Evolutionary conservation across 495 filamentous ascomycete species (phyloP), one percentile per base, ranked within the genome.

Genomic region (Neurospora sp.): DNA sequence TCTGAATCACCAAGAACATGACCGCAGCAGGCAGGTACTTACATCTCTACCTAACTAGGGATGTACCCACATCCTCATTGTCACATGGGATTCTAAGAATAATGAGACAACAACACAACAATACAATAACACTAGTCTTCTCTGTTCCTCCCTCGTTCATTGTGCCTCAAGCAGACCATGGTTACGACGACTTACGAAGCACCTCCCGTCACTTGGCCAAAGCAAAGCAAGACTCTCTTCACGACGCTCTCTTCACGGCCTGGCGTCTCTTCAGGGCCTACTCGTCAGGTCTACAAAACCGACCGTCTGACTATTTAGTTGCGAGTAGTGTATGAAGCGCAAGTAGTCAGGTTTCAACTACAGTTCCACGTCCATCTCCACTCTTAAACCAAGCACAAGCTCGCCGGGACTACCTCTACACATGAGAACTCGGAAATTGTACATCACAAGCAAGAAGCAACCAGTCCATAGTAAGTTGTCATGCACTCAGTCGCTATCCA

Each of bases 121-220:
- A 76, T 35, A 35, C 54, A 71, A 75, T 38, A 70, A 75, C n/a
- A 72, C 72, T 71, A 73, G 75, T 72, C 74, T 74, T 74, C 73
- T 72, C 77, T 49, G 75, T 72, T 27, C 72, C 66, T 14, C 39
- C 6, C 16, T 39, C 38, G 70, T 76, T 78, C 39, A 12, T 4
- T 39, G 39, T 39, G 39, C 11, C 39, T 12, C 39, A 39, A 39
- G 39, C 39, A 39, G 39, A 39, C 39, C 39, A 12, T 39, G 39
- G 39, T 1, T 39, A 39, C 39, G 39, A 39, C 10, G 39, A 16
- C 31, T 35, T 35, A 35, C 31, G 4, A 35, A 35, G 35, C 40
- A 41, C 11, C 40, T 2, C 40, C 40, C 40, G 4, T 41, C 5
- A 16, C 40, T 41, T 16, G 40, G 5, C 7, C 40, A 41, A 14